phyloP scores from a whole-genome alignment of 208 protist species.

The Spongospora subterranea region DNA sequence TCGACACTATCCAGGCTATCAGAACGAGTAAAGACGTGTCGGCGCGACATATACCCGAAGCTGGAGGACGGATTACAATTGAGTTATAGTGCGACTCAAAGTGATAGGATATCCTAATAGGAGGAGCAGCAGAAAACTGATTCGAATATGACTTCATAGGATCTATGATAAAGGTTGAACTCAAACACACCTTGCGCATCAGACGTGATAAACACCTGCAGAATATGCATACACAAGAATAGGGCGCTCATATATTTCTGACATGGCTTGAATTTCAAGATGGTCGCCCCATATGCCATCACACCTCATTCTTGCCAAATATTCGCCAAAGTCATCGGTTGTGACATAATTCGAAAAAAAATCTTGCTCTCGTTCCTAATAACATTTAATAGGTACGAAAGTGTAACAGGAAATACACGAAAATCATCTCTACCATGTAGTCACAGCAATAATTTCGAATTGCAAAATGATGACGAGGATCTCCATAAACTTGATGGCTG shows the following conservation, averaged over 20 bases:
- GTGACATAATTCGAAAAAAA: slow-evolving; percentile 62
- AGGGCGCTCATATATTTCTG: slow-evolving; percentile 65
- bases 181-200: not conserved
- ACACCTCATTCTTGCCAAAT: slow-evolving; percentile 60
- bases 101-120: slow-evolving; percentile 63
- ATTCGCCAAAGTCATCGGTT: slow-evolving; percentile 55
- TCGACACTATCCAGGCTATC: not conserved
- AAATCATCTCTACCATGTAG: too few relatives aligned
- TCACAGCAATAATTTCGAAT: slow-evolving; percentile 58
- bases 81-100: slow-evolving; percentile 64
- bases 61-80: not conserved
- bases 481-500: slow-evolving; percentile 64
- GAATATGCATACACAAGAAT: slow-evolving; percentile 64
- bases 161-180: not conserved
- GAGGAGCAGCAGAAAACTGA: not conserved
- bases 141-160: slow-evolving; percentile 62
- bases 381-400: not conserved
- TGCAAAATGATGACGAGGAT: slow-evolving; percentile 45
- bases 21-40: not conserved
- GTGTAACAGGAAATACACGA: not conserved
- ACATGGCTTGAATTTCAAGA: slow-evolving; percentile 68
- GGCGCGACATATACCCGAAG: too few relatives aligned
- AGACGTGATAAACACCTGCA: not conserved
- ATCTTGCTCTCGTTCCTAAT: slow-evolving; percentile 37
- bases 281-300: slow-evolving; percentile 61